Evolutionary conservation across 768 basidiomycete species (phyloP), one percentile per base, ranked within the genome.

Genomic region (Daedaleopsis nitida): DNA sequence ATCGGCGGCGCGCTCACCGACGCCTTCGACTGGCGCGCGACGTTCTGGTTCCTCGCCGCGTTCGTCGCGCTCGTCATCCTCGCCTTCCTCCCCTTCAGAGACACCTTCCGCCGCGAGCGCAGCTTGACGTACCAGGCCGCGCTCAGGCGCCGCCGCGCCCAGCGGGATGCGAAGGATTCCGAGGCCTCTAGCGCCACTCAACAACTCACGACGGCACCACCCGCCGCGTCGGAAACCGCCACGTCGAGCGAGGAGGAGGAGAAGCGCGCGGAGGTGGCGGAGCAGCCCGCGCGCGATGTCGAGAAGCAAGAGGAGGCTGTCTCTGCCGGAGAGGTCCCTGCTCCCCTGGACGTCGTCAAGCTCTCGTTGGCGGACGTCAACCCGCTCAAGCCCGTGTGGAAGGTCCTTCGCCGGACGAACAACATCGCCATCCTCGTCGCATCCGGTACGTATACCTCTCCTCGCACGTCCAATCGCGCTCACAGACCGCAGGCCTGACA

Each of bases 21-120:
- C 54, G 81, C 77, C 0, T 87, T 87, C 72, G 81, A 78, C 54
- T 96, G 95, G 94, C 82, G 91, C 38, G 84, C 87, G 8, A 84
- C 86, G 0, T 93, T 96, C 71, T 96, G 91, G 83, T 92, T 95
- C 71, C 81, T 94, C 21, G 77, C 82, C 1, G 86, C 86, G 34
- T 79, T 88, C 57, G 83, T 83, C 10, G 85, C 84, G 1, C 32
- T 80, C 38, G 82, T 81, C 52, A 76, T 84, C 53, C 47, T 85
- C 43, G 74, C 78, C 19, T 91, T 92, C 71, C 57, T 88, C 37
- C 72, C 88, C 69, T 91, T 94, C 77, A 84, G 83, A 59, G 93
- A 96, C 68, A 92, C 92, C 0, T 96, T 91, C 76, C 83, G 93
- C 17, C 77, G 81, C 57, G 91, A 94, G 68, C 87, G 95, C 45